A percentile compares a stretch with the other conserved stretches of the same genome.
Conservation (phyloP, 1,284 basidiomycete species). For the Trichosporon asahii region DNA sequence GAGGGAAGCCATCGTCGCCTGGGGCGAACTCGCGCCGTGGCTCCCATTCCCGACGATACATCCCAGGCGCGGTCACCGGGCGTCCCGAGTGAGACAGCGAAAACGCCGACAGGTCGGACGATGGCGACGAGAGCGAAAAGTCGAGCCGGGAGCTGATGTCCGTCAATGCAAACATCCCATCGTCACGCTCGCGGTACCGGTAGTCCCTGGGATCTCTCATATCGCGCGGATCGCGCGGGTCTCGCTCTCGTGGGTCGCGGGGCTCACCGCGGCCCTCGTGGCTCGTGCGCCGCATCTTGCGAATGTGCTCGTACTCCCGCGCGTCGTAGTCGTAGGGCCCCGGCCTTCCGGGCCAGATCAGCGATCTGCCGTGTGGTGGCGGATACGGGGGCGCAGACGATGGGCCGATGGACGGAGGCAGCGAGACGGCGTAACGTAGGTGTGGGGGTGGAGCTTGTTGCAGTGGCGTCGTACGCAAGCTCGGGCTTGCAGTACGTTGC, state of each 20-base stretch:
- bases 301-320: constrained; percentile 10
- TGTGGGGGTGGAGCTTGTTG: constrained; percentile 9
- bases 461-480: not conserved
- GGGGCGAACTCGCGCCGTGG: constrained; percentile 10
- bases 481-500: not conserved
- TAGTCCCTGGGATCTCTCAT: not conserved
- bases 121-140: constrained; percentile 26
- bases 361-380: not conserved
- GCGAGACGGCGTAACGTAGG: not conserved
- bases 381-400: constrained; percentile 8
- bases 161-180: constrained; percentile 12
- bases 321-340: not conserved
- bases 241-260: not conserved
- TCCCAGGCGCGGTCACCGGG: constrained; percentile 10
- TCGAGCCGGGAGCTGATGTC: constrained; percentile 21
- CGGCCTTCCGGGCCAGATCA: constrained; percentile 1
- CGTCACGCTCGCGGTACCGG: constrained; percentile 8
- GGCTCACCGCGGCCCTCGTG: constrained; percentile 6
- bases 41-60: constrained; percentile 18
- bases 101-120: constrained; percentile 39
- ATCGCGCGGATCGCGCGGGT: too few species aligned
- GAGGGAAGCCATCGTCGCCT: constrained; percentile 28
- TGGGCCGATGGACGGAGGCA: not conserved
- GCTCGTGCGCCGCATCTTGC: constrained; percentile 16
- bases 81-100: constrained; percentile 27